Evolutionary conservation across 2,329 filamentous ascomycete species (phyloP).

Genomic region (Colletotrichum horii): DNA sequence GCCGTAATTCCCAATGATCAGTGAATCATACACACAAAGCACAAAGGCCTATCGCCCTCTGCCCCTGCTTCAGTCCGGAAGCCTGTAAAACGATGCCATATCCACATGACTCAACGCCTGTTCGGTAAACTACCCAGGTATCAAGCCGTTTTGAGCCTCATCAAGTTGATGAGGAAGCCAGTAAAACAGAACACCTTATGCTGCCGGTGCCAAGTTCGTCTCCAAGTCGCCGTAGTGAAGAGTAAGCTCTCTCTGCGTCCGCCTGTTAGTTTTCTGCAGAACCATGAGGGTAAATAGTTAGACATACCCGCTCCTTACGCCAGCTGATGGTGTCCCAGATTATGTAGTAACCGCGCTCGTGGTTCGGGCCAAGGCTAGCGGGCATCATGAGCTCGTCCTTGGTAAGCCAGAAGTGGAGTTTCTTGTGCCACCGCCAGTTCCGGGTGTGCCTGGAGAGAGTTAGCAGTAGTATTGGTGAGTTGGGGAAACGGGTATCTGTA

Average conservation of each 20-base stretch:
- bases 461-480: neutral
- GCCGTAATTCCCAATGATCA: constrained; percentile 8
- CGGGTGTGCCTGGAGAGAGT: constrained; percentile 55
- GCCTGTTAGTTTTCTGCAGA: neutral
- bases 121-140: constrained; percentile 8
- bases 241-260: constrained; percentile 60
- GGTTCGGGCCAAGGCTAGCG: constrained; percentile 60
- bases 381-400: constrained; percentile 72
- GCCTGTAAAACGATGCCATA: constrained; percentile 10
- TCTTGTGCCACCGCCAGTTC: constrained; percentile 74
- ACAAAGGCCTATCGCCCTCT: neutral
- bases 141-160: constrained; percentile 16
- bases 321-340: constrained; percentile 68
- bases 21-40: constrained; percentile 21
- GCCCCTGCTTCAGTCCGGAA: constrained; percentile 15
- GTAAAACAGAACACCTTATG: constrained; percentile 6
- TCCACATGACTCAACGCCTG: constrained; percentile 20
- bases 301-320: constrained; percentile 67
- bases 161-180: neutral
- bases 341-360: constrained; percentile 71
- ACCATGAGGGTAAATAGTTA: neutral
- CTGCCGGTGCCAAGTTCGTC: constrained; percentile 36
- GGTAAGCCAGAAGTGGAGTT: constrained; percentile 69
- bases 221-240: constrained; percentile 68
- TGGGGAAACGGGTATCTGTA: constrained; percentile 39